Conservation (phyloP, 257 asterid genomes). For the Catharanthus roseus region DNA sequence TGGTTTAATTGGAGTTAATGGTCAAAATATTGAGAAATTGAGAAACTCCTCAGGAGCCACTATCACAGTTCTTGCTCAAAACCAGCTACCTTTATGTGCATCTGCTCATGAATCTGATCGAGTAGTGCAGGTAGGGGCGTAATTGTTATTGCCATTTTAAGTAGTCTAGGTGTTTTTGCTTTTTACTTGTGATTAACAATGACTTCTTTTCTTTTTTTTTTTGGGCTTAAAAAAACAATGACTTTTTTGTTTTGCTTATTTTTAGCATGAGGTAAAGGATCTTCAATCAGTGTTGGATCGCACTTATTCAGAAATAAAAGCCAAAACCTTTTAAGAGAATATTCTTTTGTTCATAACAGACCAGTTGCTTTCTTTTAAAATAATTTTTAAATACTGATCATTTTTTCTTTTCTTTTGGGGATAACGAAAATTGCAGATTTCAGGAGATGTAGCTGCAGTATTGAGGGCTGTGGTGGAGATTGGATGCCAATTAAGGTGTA, state of each 20-base stretch:
- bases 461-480: constrained; percentile 88
- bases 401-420: constrained; percentile 1
- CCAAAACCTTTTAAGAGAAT: not conserved
- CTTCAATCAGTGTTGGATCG: constrained; percentile 3
- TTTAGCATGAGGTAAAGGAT: not conserved
- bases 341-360: not conserved
- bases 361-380: too few relatives aligned
- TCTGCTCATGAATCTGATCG: constrained; percentile 93
- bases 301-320: too few relatives aligned
- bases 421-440: constrained; percentile 45
- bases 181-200: not conserved
- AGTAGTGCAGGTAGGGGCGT: constrained; percentile 72
- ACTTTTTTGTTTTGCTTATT: not conserved
- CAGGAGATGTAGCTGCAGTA: constrained; percentile 80
- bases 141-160: not conserved
- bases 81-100: constrained; percentile 92
- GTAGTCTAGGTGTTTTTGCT: not conserved
- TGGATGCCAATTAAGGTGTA: constrained; percentile 83
- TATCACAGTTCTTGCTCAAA: constrained; percentile 78
- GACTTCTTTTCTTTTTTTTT: not conserved
- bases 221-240: too few relatives aligned
- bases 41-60: constrained; percentile 81
- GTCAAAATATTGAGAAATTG: constrained; percentile 85
- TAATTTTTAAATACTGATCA: not conserved
- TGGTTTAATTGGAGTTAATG: constrained; percentile 85